These are phyloP conservation scores for Saturnispora mendoncae DNA, from an alignment of 805 yeast species.

Conservation along the genomic window DNA sequence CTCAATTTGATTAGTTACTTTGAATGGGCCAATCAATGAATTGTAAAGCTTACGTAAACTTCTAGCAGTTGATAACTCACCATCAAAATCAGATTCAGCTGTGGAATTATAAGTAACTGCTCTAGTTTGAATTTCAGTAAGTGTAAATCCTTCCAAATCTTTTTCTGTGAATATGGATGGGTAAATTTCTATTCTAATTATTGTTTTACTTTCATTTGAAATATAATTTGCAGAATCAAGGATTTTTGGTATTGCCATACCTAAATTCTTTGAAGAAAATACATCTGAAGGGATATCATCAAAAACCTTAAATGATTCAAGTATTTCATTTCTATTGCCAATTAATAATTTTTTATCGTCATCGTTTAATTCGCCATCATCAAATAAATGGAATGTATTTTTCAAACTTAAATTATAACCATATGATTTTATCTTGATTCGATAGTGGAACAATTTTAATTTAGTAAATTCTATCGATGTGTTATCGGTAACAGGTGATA, in stretches of 20 bases:
- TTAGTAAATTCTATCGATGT: slow-evolving; percentile 13
- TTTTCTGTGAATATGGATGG: slow-evolving; percentile 40
- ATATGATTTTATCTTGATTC: slow-evolving; percentile 22
- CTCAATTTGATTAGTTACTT: slow-evolving; percentile 34
- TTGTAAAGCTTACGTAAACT: slow-evolving; percentile 55
- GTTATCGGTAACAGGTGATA: slow-evolving; percentile 17
- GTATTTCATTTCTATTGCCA: slow-evolving; percentile 8
- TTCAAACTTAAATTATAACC: slow-evolving; percentile 12
- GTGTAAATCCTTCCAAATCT: slow-evolving; percentile 41
- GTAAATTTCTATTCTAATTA: slow-evolving; percentile 47
- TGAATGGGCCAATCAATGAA: slow-evolving; percentile 60
- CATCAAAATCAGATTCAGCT: slow-evolving; percentile 30
- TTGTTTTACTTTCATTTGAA: slow-evolving; percentile 35
- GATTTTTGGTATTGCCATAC: slow-evolving; percentile 27
- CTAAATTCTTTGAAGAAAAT: background rate
- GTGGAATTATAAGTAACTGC: slow-evolving; percentile 31
- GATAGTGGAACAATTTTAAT: slow-evolving; percentile 22
- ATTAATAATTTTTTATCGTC: slow-evolving; percentile 22
- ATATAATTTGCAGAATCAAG: slow-evolving; percentile 41
- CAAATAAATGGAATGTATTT: slow-evolving; percentile 23
- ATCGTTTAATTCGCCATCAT: slow-evolving; percentile 21
- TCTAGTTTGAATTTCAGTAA: slow-evolving; percentile 43
- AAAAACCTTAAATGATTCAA: slow-evolving; percentile 2
- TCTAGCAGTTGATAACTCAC: slow-evolving; percentile 32
- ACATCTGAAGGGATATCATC: slow-evolving; percentile 6